These are phyloP conservation scores for Cercophora samala DNA, from an alignment of 495 filamentous ascomycete species.

Conservation along the genomic window DNA sequence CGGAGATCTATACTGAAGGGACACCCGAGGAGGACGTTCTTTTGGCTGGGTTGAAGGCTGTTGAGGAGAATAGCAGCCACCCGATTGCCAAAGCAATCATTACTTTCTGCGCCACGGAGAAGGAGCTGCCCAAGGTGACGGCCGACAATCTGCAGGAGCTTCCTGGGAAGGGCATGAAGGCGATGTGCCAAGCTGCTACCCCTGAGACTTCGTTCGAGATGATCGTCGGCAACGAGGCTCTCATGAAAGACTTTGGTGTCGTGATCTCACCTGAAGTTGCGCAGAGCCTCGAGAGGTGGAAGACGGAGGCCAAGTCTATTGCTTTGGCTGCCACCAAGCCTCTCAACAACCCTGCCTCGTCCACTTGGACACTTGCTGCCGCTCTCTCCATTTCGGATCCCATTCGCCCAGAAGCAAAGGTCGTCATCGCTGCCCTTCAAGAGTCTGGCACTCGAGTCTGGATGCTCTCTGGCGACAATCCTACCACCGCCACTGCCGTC, in stretches of 20 bases:
- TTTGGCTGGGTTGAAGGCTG: constrained; percentile 53
- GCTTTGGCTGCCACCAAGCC: constrained; percentile 59
- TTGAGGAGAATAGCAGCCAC: constrained; percentile 84
- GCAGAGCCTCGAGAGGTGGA: constrained; percentile 59
- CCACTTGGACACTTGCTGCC: constrained; percentile 43
- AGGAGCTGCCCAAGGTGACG: constrained; percentile 25
- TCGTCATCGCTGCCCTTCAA: constrained; percentile 65
- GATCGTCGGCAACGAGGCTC: constrained; percentile 78
- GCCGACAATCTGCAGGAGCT: constrained; percentile 64
- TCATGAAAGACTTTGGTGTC: constrained; percentile 55
- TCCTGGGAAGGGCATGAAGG: constrained; percentile 77
- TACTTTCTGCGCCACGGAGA: constrained; percentile 53
- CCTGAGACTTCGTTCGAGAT: constrained; percentile 53
- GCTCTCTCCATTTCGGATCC: constrained; percentile 65
- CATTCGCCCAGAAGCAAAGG: constrained; percentile 69
- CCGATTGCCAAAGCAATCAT: constrained; percentile 83
- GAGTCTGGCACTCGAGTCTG: constrained; percentile 66
- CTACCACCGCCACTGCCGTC: constrained; percentile 69
- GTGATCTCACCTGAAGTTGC: constrained; percentile 32
- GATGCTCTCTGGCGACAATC: constrained; percentile 91
- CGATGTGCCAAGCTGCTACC: constrained; percentile 52
- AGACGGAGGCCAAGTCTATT: constrained; percentile 68
- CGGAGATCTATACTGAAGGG: constrained; percentile 44
- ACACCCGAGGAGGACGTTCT: constrained; percentile 23
- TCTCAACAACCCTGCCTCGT: constrained; percentile 7